phyloP scores from a whole-genome alignment of 2,329 filamentous ascomycete species.

The Trichoderma sp. region DNA sequence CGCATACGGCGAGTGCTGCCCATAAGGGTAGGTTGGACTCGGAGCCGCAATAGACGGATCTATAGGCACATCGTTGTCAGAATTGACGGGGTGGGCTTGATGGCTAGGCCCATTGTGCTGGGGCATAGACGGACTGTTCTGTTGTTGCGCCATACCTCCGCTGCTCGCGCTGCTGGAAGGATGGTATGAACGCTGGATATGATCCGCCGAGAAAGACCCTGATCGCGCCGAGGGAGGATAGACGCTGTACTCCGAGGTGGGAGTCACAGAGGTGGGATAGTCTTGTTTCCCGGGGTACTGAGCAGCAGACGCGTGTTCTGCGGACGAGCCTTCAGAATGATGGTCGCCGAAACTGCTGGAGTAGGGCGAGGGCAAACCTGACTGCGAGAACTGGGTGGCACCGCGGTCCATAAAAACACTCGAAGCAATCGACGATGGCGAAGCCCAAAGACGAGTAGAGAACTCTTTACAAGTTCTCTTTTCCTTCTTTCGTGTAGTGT shows the following conservation, averaged over 20 bases:
- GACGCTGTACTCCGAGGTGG: constrained; percentile 83
- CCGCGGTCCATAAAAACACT: constrained; percentile 53
- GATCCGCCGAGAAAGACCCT: constrained; percentile 81
- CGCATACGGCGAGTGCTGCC: constrained; percentile 83
- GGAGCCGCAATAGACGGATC: constrained; percentile 95
- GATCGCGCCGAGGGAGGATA: constrained; percentile 75
- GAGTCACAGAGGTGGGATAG: constrained; percentile 76
- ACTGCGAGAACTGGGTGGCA: constrained; percentile 77
- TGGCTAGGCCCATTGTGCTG: constrained; percentile 77
- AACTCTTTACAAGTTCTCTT: constrained; percentile 9
- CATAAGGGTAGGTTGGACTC: constrained; percentile 84
- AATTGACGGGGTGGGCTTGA: constrained; percentile 76
- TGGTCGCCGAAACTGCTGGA: constrained; percentile 62
- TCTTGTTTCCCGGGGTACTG: constrained; percentile 81
- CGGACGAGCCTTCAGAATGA: constrained; percentile 79
- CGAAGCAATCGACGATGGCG: constrained; percentile 12
- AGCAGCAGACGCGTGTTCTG: constrained; percentile 93
- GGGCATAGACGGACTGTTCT: constrained; percentile 96
- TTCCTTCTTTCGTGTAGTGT: neutral
- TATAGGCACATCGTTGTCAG: constrained; percentile 98
- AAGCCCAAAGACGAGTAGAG: constrained; percentile 5
- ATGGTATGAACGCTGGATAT: constrained; percentile 82
- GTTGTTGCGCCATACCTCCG: constrained; percentile 92
- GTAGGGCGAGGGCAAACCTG: constrained; percentile 79
- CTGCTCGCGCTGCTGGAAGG: constrained; percentile 69